phyloP scores from a whole-genome alignment of 2,329 filamentous ascomycete genomes.

The Penicillium hesseltinei region DNA sequence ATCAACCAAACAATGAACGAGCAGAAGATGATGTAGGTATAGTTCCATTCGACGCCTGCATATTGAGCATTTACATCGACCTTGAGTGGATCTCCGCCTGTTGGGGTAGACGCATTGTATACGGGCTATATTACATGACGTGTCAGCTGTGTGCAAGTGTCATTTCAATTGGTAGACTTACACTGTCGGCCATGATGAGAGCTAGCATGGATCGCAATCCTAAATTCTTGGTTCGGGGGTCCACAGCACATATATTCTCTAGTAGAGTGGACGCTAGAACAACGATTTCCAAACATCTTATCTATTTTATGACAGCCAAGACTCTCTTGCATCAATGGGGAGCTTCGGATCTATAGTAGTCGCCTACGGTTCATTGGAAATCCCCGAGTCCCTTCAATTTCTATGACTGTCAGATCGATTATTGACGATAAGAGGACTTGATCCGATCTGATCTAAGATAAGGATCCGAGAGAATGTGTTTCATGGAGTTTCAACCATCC shows the following conservation, averaged over 20 bases:
- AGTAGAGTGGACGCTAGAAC: background rate
- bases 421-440: background rate
- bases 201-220: background rate
- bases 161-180: background rate
- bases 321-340: background rate
- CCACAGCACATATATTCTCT: background rate
- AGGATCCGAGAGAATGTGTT: constrained; percentile 2
- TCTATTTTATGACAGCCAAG: constrained; percentile 1
- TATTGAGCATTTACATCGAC: constrained; percentile 60
- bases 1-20: constrained; percentile 64
- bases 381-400: background rate
- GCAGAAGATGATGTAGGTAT: constrained; percentile 58
- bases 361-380: background rate
- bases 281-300: background rate
- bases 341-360: background rate
- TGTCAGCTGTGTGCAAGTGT: background rate
- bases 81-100: constrained; percentile 54
- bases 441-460: constrained; percentile 4
- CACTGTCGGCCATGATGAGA: constrained; percentile 10
- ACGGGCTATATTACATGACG: constrained; percentile 27
- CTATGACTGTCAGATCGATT: background rate
- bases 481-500: constrained; percentile 9
- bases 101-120: constrained; percentile 44
- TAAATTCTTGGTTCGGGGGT: background rate
- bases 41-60: constrained; percentile 59